Evolutionary conservation across 306 rosid genomes (phyloP), one percentile per base, ranked within the genome.

Genomic region (Potentilla sterilis): DNA sequence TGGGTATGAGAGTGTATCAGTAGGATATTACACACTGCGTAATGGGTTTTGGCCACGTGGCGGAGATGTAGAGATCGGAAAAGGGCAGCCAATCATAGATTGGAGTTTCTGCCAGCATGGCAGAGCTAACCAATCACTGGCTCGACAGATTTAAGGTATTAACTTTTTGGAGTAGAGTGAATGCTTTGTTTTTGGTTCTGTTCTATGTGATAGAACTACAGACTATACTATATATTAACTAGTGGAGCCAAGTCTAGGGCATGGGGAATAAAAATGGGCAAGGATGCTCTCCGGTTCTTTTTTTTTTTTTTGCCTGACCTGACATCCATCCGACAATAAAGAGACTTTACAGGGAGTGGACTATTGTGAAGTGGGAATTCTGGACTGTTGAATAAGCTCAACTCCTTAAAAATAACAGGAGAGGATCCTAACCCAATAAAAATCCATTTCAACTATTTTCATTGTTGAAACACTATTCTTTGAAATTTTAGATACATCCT

Each of bases 121-220:
- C 86, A 61, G 80, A 77, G 68, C 38, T 54, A 72, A 38, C 84
- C 85, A 79, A 81, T 79, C 83, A 73, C 37, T 63, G 66, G 51
- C 73, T 65, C 85, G 83, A 78, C 28, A 66, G 75, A 62, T 73
- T 83, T 85, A 72, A 83, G 85, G 88, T 77, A 54, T 0, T 28
- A 28, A 28, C 28, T 28, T 28, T 28, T 28, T 28, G 28, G 28
- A 28, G 28, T 28, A 28, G 28, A 28, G 59, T 44, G 34, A n/a
- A 38, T 69, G n/a, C 42, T 41, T 34, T 15, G 5, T 67, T 74
- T 67, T 74, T 66, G 59, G 77, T 55, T 22, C 28, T 55, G 46
- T 18, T 46, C 57, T 3, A n/a, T 43, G 24, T 42, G 38, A 47
- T n/a, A 43, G 7, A 16, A 28, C 77, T 28, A 28, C 28, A 44